A percentile compares a stretch with the other conserved stretches of the same genome.
Conservation (phyloP, 331 rosid genomes). For the Pyracantha coccinea region DNA sequence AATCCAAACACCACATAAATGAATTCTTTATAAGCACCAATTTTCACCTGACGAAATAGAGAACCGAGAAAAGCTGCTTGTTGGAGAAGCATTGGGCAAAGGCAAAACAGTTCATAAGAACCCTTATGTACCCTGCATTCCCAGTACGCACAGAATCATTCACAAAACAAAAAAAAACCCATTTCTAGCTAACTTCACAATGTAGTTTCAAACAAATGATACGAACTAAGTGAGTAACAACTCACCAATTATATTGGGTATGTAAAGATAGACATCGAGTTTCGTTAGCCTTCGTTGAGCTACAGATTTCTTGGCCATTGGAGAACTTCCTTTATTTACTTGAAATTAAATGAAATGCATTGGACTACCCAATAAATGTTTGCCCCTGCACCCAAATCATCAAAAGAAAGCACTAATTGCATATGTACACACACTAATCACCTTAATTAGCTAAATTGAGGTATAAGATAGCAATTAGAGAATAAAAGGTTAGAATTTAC, state of each 20-base stretch:
- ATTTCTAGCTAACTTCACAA: background rate
- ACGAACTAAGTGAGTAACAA: slow-evolving; percentile 11
- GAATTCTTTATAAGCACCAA: slow-evolving; percentile 3
- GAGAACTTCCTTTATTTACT: slow-evolving; percentile 18
- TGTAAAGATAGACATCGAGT: slow-evolving; percentile 74
- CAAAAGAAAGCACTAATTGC: background rate
- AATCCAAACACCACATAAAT: slow-evolving; percentile 1
- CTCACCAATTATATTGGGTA: slow-evolving; percentile 93
- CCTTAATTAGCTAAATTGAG: background rate
- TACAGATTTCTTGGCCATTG: slow-evolving; percentile 68
- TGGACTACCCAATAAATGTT: slow-evolving; percentile 15
- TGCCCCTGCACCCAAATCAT: slow-evolving; percentile 32
- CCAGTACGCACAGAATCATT: slow-evolving; percentile 9
- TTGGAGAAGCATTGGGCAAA: slow-evolving; percentile 66
- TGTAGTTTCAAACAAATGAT: background rate
- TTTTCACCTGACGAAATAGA: slow-evolving; percentile 74
- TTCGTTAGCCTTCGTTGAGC: slow-evolving; percentile 36
- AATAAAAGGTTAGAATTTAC: background rate
- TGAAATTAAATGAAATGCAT: slow-evolving; percentile 23
- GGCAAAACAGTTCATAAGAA: slow-evolving; percentile 66
- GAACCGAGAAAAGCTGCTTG: slow-evolving; percentile 61
- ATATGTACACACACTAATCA: background rate
- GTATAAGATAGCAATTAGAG: background rate
- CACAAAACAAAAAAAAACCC: background rate
- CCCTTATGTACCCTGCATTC: slow-evolving; percentile 77